phyloP scores from a whole-genome alignment of 2,329 filamentous ascomycete species.

The Alternaria rosae region DNA sequence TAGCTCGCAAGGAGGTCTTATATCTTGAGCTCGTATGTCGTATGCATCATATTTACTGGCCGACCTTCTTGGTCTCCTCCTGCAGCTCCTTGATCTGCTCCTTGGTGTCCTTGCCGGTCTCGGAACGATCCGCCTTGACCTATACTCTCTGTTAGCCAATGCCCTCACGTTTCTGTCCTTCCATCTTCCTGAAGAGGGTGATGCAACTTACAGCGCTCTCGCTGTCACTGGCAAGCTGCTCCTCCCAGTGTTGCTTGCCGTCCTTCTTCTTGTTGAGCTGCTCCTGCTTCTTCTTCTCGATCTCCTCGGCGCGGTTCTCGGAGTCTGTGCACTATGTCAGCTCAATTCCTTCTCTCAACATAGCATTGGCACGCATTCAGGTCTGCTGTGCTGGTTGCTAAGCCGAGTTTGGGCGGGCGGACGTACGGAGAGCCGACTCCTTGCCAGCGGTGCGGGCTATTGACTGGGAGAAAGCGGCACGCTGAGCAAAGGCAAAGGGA shows the following conservation, averaged over 20 bases:
- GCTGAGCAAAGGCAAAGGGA: conserved; percentile 41
- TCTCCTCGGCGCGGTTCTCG: conserved; percentile 48
- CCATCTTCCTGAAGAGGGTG: no score
- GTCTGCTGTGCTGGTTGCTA: not conserved
- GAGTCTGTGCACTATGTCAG: conserved; percentile 30
- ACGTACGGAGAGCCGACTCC: conserved; percentile 55
- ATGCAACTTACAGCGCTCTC: conserved; percentile 49
- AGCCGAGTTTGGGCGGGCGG: not conserved
- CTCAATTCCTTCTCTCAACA: not conserved
- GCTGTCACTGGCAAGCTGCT: conserved; percentile 53
- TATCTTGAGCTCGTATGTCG: not conserved
- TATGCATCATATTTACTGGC: not conserved
- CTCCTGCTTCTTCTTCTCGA: conserved; percentile 54
- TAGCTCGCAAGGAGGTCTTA: not conserved
- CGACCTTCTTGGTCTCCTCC: conserved; percentile 52
- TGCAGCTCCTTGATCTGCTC: conserved; percentile 57
- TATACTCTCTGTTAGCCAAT: conserved; percentile 17
- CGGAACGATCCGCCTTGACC: conserved; percentile 55
- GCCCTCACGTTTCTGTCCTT: not conserved
- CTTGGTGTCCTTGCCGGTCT: conserved; percentile 49
- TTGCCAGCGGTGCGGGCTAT: conserved; percentile 52
- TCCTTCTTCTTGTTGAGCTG: conserved; percentile 54
- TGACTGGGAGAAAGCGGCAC: conserved; percentile 49
- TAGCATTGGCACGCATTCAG: not conserved
- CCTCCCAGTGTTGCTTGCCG: conserved; percentile 54